Evolutionary conservation across 176 grass and related monocot genomes (phyloP).

Genomic region (Coix lacrymajobi): DNA sequence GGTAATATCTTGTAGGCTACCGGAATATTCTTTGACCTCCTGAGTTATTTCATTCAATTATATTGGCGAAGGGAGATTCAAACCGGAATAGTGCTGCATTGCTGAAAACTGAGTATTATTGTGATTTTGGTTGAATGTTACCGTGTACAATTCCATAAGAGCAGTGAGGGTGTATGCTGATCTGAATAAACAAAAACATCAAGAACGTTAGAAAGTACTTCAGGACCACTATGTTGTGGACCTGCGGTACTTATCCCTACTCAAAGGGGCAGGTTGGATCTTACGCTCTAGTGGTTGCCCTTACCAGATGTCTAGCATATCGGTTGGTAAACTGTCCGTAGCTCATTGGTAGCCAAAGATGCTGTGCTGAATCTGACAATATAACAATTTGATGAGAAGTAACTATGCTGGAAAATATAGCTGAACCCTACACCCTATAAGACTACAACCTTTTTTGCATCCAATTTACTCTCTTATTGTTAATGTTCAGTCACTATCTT

Average conservation of each 20-base stretch:
- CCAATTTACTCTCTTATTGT: neutral
- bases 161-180: neutral
- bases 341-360: slow-evolving; percentile 24
- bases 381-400: slow-evolving; percentile 10
- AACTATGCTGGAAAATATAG: slow-evolving; percentile 13
- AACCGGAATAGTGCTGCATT: neutral
- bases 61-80: neutral
- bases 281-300: slow-evolving; percentile 10
- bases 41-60: slow-evolving; percentile 3
- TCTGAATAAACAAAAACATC: slow-evolving; percentile 13
- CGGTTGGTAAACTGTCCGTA: slow-evolving; percentile 13
- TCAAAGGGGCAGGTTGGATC: slow-evolving; percentile 30
- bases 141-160: neutral
- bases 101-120: neutral
- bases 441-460: neutral
- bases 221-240: slow-evolving; percentile 10
- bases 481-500: neutral
- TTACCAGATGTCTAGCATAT: slow-evolving; percentile 16
- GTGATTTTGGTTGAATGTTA: slow-evolving; percentile 1
- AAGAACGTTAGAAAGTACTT: neutral
- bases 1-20: neutral
- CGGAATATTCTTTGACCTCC: neutral
- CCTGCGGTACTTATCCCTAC: slow-evolving; percentile 18
- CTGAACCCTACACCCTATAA: neutral
- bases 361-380: neutral